Evolutionary conservation across 768 basidiomycete species (phyloP).

Genomic region (Astraeus odoratus): DNA sequence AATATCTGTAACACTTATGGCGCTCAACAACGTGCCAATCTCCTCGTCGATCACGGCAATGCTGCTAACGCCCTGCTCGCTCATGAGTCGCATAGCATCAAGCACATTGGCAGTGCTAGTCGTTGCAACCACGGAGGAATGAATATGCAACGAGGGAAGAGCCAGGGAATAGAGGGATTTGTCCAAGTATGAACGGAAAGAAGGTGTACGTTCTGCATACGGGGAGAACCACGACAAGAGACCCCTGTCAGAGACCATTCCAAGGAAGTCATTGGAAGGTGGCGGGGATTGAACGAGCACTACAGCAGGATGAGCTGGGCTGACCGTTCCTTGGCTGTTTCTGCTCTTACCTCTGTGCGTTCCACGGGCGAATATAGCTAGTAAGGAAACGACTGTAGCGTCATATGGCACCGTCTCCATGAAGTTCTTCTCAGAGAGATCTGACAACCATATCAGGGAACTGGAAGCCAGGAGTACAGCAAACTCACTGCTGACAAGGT

Average conservation of each 20-base stretch:
- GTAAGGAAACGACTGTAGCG: slow-evolving; percentile 54
- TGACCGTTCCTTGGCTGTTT: not conserved
- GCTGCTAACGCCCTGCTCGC: slow-evolving; percentile 78
- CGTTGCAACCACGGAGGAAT: slow-evolving; percentile 55
- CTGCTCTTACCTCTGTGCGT: slow-evolving; percentile 55
- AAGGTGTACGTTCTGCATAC: slow-evolving; percentile 39
- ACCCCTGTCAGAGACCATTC: slow-evolving; percentile 69
- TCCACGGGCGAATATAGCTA: slow-evolving; percentile 63
- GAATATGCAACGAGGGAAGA: slow-evolving; percentile 60
- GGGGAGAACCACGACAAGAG: slow-evolving; percentile 64
- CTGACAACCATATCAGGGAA: slow-evolving; percentile 29
- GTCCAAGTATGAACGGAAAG: slow-evolving; percentile 34
- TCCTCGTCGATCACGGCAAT: slow-evolving; percentile 71
- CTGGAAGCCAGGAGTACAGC: not conserved
- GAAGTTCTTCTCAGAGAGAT: slow-evolving; percentile 82
- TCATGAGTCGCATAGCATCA: slow-evolving; percentile 83
- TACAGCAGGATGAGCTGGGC: slow-evolving; percentile 17
- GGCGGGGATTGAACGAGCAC: slow-evolving; percentile 49
- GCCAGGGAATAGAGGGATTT: slow-evolving; percentile 50
- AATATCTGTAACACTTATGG: slow-evolving; percentile 78
- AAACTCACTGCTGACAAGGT: slow-evolving; percentile 69
- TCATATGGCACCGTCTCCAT: slow-evolving; percentile 56
- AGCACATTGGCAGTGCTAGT: slow-evolving; percentile 56
- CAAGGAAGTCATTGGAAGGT: slow-evolving; percentile 44
- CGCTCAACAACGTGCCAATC: slow-evolving; percentile 55